Conservation (phyloP, 2,329 filamentous ascomycete genomes). For the Madurella fahalii region DNA sequence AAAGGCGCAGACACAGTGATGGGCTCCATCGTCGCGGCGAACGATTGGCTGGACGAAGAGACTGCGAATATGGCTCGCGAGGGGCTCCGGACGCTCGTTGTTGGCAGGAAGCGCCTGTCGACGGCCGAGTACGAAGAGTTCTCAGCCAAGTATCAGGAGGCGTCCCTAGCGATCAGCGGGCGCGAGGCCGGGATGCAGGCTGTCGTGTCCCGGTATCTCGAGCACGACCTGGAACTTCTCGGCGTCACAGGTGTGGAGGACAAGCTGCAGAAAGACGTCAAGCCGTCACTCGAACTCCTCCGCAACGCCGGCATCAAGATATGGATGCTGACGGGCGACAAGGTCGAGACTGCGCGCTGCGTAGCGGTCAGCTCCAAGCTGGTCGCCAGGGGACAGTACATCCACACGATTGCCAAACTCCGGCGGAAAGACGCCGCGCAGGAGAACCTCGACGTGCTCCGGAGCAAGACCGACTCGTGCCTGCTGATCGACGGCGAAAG, state of each 20-base stretch:
- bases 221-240: constrained; percentile 83
- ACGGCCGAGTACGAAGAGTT: constrained; percentile 78
- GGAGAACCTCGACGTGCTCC: constrained; percentile 82
- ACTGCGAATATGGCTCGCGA: constrained; percentile 99
- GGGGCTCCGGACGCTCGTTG: constrained; percentile 86
- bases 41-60: constrained; percentile 98
- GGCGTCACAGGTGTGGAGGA: constrained; percentile 99
- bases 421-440: constrained; percentile 80
- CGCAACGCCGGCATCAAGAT: constrained; percentile 98
- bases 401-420: constrained; percentile 85
- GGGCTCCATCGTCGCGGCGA: constrained; percentile 89
- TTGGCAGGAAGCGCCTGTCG: constrained; percentile 86
- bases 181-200: constrained; percentile 79
- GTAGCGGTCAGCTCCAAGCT: constrained; percentile 94
- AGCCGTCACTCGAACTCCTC: constrained; percentile 87
- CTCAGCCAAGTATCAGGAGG: constrained; percentile 67
- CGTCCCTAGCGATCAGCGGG: constrained; percentile 72
- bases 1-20: constrained; percentile 99
- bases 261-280: constrained; percentile 92
- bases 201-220: constrained; percentile 75
- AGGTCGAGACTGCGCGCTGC: constrained; percentile 94
- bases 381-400: constrained; percentile 88
- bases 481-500: constrained; percentile 94
- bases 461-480: constrained; percentile 80
- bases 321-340: constrained; percentile 99